phyloP scores from a whole-genome alignment of 495 filamentous ascomycete species.

The Niebla homalea region DNA sequence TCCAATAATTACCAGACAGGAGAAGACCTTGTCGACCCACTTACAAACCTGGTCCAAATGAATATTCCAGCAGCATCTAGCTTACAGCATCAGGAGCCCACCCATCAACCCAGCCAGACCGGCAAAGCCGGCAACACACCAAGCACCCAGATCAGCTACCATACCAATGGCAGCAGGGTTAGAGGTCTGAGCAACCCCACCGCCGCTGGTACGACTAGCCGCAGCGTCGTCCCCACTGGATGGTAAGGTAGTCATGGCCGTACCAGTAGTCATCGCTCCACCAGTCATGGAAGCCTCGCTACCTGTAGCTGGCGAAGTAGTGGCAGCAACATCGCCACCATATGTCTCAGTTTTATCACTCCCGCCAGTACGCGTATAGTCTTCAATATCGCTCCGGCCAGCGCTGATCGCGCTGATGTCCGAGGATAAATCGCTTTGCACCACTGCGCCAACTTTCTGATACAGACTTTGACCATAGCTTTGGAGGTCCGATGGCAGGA shows the following conservation, averaged over 20 bases:
- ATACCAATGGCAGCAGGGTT: conserved; percentile 24
- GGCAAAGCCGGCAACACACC: conserved; percentile 37
- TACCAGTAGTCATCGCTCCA: neutral
- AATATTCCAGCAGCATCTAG: no score
- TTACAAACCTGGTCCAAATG: no score
- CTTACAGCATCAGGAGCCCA: neutral
- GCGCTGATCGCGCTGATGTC: neutral
- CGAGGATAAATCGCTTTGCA: neutral
- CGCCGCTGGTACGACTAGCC: neutral
- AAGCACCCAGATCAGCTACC: conserved; percentile 26
- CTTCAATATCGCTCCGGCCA: neutral
- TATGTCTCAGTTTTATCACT: neutral
- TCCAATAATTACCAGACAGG: no score
- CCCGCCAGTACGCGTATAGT: neutral
- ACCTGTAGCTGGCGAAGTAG: neutral
- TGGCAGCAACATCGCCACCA: neutral
- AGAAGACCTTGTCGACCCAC: no score
- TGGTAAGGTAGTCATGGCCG: neutral
- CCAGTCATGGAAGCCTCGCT: neutral
- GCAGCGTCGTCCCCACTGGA: neutral
- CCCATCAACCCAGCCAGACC: conserved; percentile 33
- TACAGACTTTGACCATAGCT: neutral
- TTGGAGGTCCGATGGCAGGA: neutral
- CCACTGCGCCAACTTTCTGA: neutral
- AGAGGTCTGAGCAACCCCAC: neutral